phyloP scores from a whole-genome alignment of 345 rosid genomes.

The Eucalyptus urophylla region DNA sequence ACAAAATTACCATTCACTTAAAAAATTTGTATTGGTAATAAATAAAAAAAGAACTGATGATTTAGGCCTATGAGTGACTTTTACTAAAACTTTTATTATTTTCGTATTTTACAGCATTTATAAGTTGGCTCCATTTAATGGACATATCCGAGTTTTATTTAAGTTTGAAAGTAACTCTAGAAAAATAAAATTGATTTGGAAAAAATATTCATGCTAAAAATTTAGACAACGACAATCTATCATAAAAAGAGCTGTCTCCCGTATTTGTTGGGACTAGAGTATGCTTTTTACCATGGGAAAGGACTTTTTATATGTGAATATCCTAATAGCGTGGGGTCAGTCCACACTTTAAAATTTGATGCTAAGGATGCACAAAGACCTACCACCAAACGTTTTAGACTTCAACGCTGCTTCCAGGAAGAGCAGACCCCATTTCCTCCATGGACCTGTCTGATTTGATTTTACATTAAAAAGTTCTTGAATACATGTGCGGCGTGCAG shows the following conservation, averaged over 20 bases:
- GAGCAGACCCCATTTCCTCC: neutral
- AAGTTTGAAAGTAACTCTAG: no score
- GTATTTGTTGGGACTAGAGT: neutral
- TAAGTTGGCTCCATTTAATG: no score
- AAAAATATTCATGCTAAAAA: neutral
- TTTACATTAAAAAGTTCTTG: neutral
- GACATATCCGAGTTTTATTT: no score
- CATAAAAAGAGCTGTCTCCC: neutral
- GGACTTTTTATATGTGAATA: neutral
- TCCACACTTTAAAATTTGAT: neutral
- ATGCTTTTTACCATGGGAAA: neutral
- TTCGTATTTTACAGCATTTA: no score
- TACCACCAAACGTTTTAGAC: neutral
- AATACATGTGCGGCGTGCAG: neutral
- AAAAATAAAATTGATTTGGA: no score
- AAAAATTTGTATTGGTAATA: no score
- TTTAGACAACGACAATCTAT: neutral
- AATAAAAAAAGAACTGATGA: no score
- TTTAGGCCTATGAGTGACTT: no score
- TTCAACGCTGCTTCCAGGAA: neutral
- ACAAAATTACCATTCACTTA: no score
- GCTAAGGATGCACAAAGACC: neutral
- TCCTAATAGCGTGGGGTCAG: neutral
- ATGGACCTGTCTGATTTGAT: neutral
- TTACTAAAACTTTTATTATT: no score